phyloP scores from a whole-genome alignment of 148 eudicot species.

The Fagopyrum esculentum region DNA sequence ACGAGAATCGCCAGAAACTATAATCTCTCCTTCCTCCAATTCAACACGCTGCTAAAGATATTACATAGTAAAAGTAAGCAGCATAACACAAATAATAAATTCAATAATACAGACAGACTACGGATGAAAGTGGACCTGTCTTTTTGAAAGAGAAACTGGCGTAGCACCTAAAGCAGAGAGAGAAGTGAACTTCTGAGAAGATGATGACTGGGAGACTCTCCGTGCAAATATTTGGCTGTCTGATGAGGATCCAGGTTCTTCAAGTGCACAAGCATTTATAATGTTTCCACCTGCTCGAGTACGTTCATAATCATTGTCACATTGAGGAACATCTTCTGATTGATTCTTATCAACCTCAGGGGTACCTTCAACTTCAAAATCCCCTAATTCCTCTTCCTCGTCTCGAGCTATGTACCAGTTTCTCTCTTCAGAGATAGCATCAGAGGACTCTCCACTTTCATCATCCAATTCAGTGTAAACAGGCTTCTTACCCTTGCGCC shows the following conservation, averaged over 20 bases:
- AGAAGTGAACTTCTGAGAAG: constrained; percentile 91
- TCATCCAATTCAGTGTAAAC: constrained; percentile 38
- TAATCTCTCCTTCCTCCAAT: constrained; percentile 90
- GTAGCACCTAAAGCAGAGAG: constrained; percentile 89
- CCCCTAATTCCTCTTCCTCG: constrained; percentile 11
- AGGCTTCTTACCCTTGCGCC: constrained; percentile 75
- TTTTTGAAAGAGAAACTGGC: constrained; percentile 65
- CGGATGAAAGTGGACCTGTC: constrained; percentile 34
- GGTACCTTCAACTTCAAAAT: constrained; percentile 12
- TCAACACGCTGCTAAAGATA: constrained; percentile 52
- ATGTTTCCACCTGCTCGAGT: constrained; percentile 36
- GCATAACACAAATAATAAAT: neutral
- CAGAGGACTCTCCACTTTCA: constrained; percentile 1
- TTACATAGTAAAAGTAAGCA: constrained; percentile 18
- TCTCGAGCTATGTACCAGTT: neutral
- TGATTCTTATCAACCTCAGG: constrained; percentile 11
- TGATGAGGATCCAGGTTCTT: constrained; percentile 78
- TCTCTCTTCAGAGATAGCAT: constrained; percentile 16
- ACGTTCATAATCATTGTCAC: constrained; percentile 48
- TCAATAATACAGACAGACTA: neutral
- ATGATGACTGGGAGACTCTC: constrained; percentile 51
- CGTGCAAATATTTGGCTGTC: constrained; percentile 45
- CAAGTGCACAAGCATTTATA: constrained; percentile 30
- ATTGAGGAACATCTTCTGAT: constrained; percentile 39
- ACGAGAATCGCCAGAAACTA: constrained; percentile 68